Percentiles rank a stretch among this genome's conserved stretches.
Evolutionary conservation across 1,284 basidiomycete species (phyloP).

Genomic region (Singerocomus inundabilis): DNA sequence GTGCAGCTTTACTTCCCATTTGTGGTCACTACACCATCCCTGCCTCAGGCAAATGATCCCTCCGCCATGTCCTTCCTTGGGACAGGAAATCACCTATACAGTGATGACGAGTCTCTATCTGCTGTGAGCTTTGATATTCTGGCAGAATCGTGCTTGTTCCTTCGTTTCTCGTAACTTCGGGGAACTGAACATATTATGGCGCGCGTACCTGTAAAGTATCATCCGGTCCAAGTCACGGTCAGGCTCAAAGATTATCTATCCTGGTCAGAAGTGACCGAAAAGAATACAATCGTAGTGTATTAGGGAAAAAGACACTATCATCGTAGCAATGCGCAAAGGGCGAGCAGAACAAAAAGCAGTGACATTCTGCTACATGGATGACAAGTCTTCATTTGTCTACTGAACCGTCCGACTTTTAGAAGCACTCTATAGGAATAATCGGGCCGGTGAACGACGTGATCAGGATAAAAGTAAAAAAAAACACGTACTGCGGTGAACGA

Average conservation of each 20-base stretch:
- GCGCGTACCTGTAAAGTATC: no score
- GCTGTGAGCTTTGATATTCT: conserved; percentile 26
- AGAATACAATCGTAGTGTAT: conserved; percentile 27
- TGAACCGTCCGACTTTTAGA: conserved; percentile 25
- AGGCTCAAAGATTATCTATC: conserved; percentile 3
- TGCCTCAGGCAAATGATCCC: conserved; percentile 20
- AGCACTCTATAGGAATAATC: conserved; percentile 30
- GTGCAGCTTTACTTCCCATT: conserved; percentile 38
- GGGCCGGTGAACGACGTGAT: not conserved
- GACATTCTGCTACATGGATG: conserved; percentile 29
- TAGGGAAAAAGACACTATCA: conserved; percentile 19
- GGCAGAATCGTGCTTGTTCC: not conserved
- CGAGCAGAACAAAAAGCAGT: conserved; percentile 17
- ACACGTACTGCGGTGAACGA: conserved; percentile 76
- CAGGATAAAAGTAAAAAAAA: not conserved
- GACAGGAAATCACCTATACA: conserved; percentile 33
- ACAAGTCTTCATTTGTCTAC: conserved; percentile 25
- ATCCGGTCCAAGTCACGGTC: not conserved
- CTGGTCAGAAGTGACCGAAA: conserved; percentile 8
- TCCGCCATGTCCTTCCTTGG: conserved; percentile 14
- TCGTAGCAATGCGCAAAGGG: conserved; percentile 16
- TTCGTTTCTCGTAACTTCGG: not conserved
- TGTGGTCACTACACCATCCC: conserved; percentile 29
- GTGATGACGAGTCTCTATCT: conserved; percentile 23
- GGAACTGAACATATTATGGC: no score